Percentiles rank a stretch among this genome's conserved stretches.
Conservation (phyloP, 2,329 filamentous ascomycete species). For the Alternaria panax region DNA sequence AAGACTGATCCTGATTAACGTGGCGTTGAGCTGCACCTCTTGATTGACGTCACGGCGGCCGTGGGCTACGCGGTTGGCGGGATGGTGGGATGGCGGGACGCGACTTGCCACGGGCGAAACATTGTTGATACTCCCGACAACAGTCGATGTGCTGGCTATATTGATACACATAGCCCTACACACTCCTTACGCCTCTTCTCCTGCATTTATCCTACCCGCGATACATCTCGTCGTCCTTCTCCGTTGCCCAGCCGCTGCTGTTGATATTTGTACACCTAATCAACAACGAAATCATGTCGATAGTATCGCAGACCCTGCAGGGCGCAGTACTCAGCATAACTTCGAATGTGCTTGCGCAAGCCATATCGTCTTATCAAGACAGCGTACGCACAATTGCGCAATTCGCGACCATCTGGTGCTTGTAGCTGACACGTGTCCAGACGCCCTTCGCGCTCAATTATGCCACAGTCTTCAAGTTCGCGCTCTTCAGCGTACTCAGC, state of each 20-base stretch:
- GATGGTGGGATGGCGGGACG: constrained; percentile 8
- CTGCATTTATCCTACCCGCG: neutral
- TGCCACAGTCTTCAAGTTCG: constrained; percentile 76
- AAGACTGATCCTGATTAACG: constrained; percentile 1
- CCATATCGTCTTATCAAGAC: constrained; percentile 67
- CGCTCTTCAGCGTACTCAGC: constrained; percentile 74
- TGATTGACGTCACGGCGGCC: constrained; percentile 16
- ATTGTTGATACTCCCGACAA: constrained; percentile 12
- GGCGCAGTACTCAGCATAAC: constrained; percentile 69
- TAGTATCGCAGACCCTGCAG: constrained; percentile 60
- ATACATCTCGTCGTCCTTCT: neutral
- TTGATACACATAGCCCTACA: constrained; percentile 7
- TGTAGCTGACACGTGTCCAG: constrained; percentile 50
- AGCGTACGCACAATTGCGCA: constrained; percentile 56
- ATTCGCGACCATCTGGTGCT: neutral
- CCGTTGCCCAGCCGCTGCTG: neutral
- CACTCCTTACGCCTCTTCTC: neutral
- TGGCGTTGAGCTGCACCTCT: constrained; percentile 13
- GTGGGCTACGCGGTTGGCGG: neutral
- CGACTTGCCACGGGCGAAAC: constrained; percentile 12
- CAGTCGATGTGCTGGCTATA: constrained; percentile 11
- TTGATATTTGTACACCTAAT: neutral
- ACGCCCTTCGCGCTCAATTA: constrained; percentile 68
- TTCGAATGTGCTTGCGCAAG: constrained; percentile 78
- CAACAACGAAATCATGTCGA: constrained; percentile 33